Conservation (phyloP, 2,329 filamentous ascomycete genomes). For the Diaporthe sp. region DNA sequence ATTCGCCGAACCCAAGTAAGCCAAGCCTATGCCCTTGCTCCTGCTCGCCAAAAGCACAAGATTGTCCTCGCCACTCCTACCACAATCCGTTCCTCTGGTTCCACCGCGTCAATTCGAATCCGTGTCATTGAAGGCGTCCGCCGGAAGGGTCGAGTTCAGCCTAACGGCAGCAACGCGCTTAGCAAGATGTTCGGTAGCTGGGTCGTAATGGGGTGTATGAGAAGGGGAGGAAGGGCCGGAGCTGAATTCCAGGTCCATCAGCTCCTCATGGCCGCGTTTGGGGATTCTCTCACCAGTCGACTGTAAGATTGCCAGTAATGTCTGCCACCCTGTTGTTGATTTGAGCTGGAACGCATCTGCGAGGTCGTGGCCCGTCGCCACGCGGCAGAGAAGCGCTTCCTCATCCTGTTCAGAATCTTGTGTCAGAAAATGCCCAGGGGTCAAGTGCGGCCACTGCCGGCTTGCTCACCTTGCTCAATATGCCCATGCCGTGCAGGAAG, state of each 20-base stretch:
- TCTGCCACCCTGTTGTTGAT: slow-evolving; percentile 93
- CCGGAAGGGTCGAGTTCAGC: slow-evolving; percentile 58
- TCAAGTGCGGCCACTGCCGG: slow-evolving; percentile 25
- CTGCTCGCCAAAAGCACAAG: slow-evolving; percentile 10
- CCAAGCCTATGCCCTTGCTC: slow-evolving; percentile 6
- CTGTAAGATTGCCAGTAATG: slow-evolving; percentile 91
- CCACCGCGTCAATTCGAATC: slow-evolving; percentile 5
- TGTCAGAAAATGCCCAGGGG: slow-evolving; percentile 11
- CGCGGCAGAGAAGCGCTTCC: slow-evolving; percentile 85
- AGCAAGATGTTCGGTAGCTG: slow-evolving; percentile 68
- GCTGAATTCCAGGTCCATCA: slow-evolving; percentile 39
- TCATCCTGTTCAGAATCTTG: slow-evolving; percentile 77
- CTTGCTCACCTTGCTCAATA: slow-evolving; percentile 82
- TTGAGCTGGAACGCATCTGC: slow-evolving; percentile 86
- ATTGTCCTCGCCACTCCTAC: not conserved
- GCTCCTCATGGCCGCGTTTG: slow-evolving; percentile 71
- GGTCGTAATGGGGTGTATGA: slow-evolving; percentile 44
- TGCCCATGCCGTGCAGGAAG: slow-evolving; percentile 84
- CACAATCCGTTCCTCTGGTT: not conserved
- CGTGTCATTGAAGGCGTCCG: not conserved
- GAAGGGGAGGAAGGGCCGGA: slow-evolving; percentile 42
- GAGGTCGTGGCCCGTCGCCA: slow-evolving; percentile 84
- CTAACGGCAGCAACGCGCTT: slow-evolving; percentile 77
- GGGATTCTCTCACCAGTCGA: slow-evolving; percentile 96
- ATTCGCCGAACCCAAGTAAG: not conserved